Percentiles rank a stretch among this genome's conserved stretches.
Conservation (phyloP, 2,329 filamentous ascomycete species). For the Nannizzia gypsea region DNA sequence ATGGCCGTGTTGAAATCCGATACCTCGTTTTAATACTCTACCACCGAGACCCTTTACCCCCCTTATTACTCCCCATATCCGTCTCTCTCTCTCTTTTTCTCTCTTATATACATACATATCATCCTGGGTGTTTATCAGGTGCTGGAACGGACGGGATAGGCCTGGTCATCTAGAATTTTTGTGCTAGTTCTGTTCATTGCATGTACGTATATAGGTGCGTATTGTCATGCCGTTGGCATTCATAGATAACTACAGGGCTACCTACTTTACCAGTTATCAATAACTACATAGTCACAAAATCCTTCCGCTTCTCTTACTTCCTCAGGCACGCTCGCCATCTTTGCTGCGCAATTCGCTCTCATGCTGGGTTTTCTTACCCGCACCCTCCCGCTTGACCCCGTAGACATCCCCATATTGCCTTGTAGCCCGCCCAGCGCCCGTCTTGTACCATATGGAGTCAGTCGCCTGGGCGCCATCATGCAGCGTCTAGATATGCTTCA, state of each 20-base stretch:
- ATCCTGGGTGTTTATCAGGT: constrained; percentile 1
- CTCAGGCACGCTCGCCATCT: background rate
- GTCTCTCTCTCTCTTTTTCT: background rate
- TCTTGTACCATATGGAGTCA: background rate
- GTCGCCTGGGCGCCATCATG: background rate
- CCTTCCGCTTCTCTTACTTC: background rate
- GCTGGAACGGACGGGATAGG: background rate
- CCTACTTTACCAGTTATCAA: too few relatives aligned
- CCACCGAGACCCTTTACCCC: background rate
- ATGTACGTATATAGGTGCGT: background rate
- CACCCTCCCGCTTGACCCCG: background rate
- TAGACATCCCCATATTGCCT: background rate
- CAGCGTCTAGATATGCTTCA: background rate
- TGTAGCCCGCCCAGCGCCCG: background rate
- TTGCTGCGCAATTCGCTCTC: background rate
- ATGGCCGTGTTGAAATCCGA: background rate
- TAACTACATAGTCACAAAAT: too few relatives aligned
- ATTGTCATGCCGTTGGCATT: background rate
- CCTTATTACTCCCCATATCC: too few relatives aligned
- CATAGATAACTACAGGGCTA: background rate
- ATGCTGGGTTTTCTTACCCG: background rate
- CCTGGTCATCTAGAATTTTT: background rate
- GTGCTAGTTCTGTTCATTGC: background rate
- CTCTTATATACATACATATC: too few relatives aligned
- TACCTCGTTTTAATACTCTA: background rate